A percentile compares a stretch with the other conserved stretches of the same genome.
phyloP scores from a whole-genome alignment of 495 filamentous ascomycete genomes.

The Aspergillus baeticus region DNA sequence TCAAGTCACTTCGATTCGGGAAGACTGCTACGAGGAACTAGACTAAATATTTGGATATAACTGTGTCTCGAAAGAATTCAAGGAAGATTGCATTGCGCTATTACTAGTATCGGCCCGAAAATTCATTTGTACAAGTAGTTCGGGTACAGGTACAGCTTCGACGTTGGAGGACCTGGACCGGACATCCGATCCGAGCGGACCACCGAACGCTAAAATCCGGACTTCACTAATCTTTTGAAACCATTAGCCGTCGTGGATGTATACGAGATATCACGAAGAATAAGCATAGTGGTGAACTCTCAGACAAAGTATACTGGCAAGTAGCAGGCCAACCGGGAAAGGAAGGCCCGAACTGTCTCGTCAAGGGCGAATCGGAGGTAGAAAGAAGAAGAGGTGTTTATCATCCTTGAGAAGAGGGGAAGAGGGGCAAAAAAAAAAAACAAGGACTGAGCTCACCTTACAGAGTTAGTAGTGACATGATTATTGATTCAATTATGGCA shows the following conservation, averaged over 20 bases:
- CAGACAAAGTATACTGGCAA: conserved; percentile 98
- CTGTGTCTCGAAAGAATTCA: too few relatives aligned
- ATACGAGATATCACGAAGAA: not conserved
- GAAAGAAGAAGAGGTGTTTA: conserved; percentile 78
- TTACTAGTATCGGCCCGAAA: too few relatives aligned
- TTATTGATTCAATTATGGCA: conserved; percentile 17
- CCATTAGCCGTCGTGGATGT: conserved; percentile 9
- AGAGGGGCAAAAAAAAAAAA: conserved; percentile 20
- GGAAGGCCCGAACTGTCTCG: conserved; percentile 69
- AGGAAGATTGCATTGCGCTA: too few relatives aligned
- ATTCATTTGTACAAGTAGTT: too few relatives aligned
- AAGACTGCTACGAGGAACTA: too few relatives aligned
- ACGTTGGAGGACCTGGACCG: too few relatives aligned
- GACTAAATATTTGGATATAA: too few relatives aligned
- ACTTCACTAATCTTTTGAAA: not conserved
- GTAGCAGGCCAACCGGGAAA: conserved; percentile 80
- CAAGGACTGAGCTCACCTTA: conserved; percentile 29
- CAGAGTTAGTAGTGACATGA: conserved; percentile 20
- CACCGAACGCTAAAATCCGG: too few relatives aligned
- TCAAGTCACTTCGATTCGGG: too few relatives aligned
- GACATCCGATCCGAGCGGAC: too few relatives aligned
- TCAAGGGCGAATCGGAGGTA: conserved; percentile 96
- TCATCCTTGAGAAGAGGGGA: conserved; percentile 68
- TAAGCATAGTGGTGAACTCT: conserved; percentile 38
- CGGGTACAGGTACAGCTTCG: too few relatives aligned